phyloP scores from a whole-genome alignment of 2,329 filamentous ascomycete genomes.

The Endoconidiophora laricicola region DNA sequence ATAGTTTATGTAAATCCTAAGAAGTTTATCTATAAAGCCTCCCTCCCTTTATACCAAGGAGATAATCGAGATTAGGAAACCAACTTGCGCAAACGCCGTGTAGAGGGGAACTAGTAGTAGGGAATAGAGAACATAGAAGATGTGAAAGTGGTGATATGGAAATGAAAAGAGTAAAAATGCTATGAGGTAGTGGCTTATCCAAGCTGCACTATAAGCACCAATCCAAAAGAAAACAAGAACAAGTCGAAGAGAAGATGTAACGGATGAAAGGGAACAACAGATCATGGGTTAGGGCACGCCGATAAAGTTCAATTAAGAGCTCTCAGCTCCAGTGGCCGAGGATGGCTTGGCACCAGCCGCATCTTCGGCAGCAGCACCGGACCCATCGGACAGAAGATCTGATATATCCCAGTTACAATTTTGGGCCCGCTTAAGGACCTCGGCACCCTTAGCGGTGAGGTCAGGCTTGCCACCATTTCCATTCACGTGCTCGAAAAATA shows the following conservation, averaged over 20 bases:
- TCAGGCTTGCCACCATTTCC: constrained; percentile 40
- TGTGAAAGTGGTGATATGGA: too few relatives aligned
- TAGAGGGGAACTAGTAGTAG: too few relatives aligned
- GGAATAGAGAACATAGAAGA: too few relatives aligned
- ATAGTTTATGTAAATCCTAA: too few relatives aligned
- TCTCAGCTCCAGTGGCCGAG: background rate
- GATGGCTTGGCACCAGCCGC: constrained; percentile 7
- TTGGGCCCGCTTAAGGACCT: constrained; percentile 35
- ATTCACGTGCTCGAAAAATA: constrained; percentile 58
- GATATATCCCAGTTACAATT: constrained; percentile 35
- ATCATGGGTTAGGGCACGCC: background rate
- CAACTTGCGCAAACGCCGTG: too few relatives aligned
- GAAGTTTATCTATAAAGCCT: too few relatives aligned
- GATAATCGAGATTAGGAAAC: too few relatives aligned
- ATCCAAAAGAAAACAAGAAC: background rate
- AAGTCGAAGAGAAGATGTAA: background rate
- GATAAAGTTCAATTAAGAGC: background rate
- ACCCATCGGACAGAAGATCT: constrained; percentile 22
- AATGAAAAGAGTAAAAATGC: too few relatives aligned
- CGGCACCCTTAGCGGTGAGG: constrained; percentile 35
- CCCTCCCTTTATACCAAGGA: too few relatives aligned
- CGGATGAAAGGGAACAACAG: background rate
- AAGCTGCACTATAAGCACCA: background rate
- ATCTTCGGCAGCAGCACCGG: constrained; percentile 7
- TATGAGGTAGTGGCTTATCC: too few relatives aligned